Percentiles rank a stretch among this genome's conserved stretches.
Evolutionary conservation across 2,329 filamentous ascomycete species (phyloP).

Genomic region (Paracorniculantispora psalliotae): DNA sequence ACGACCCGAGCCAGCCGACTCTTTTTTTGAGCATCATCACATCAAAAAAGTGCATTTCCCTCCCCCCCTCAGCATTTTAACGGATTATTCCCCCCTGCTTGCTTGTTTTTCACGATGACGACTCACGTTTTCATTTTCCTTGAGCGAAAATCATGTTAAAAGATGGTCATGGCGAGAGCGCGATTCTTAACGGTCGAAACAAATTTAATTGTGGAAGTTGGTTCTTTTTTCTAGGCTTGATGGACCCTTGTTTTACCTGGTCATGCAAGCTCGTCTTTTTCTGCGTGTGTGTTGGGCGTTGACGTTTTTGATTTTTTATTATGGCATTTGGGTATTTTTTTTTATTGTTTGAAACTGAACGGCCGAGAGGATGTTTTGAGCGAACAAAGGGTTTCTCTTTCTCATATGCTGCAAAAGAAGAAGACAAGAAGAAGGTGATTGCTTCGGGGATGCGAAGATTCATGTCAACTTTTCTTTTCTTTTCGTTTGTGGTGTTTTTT

Average conservation of each 20-base stretch:
- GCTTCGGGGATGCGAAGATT: neutral
- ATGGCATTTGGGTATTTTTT: constrained; percentile 13
- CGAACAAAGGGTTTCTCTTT: neutral
- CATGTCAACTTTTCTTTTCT: neutral
- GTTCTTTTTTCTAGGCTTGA: neutral
- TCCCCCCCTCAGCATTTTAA: constrained; percentile 10
- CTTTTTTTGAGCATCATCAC: constrained; percentile 9
- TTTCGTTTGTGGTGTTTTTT: neutral
- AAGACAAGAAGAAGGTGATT: neutral
- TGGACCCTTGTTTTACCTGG: neutral
- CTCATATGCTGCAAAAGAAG: neutral
- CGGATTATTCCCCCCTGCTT: neutral
- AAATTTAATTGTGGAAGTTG: neutral
- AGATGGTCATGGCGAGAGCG: too few relatives aligned
- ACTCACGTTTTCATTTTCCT: constrained; percentile 21
- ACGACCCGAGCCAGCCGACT: constrained; percentile 19
- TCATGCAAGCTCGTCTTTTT: neutral
- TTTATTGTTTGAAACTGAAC: constrained; percentile 9
- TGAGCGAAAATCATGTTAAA: constrained; percentile 35
- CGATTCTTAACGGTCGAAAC: neutral
- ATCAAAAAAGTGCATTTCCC: constrained; percentile 17
- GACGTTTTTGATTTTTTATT: constrained; percentile 2
- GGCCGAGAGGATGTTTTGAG: neutral
- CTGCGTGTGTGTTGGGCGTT: neutral
- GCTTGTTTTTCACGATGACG: constrained; percentile 37